Evolutionary conservation across 2,329 filamentous ascomycete genomes (phyloP).

Genomic region (Sporothrix dimorphospora): DNA sequence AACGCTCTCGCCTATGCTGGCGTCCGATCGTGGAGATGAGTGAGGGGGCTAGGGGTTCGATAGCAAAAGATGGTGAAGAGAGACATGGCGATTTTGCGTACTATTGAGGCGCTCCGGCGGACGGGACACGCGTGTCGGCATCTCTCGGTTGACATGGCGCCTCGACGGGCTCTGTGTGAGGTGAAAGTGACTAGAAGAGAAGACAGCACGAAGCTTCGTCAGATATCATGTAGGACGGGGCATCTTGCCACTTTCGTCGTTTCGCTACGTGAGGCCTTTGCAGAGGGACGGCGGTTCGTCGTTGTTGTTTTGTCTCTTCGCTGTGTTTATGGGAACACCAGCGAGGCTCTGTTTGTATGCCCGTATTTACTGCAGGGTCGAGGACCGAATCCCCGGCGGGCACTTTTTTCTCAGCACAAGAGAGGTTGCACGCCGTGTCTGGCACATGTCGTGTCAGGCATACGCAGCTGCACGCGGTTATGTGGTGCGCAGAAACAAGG

Average conservation of each 20-base stretch:
- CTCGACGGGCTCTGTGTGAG: not conserved
- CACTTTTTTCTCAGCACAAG: not conserved
- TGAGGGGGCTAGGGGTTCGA: not conserved
- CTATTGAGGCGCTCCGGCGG: not conserved
- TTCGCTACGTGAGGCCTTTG: not conserved
- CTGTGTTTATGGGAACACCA: not conserved
- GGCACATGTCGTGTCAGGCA: slow-evolving; percentile 20
- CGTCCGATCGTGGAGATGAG: not conserved
- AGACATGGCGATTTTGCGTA: not conserved
- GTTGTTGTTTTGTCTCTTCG: not conserved
- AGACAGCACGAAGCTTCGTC: not conserved
- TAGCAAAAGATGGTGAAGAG: not conserved
- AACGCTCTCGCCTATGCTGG: not conserved
- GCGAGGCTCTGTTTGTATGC: not conserved
- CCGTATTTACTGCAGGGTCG: not conserved
- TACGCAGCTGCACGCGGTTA: not conserved
- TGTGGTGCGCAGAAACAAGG: not conserved
- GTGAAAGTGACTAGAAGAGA: not conserved
- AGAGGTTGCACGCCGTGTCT: not conserved
- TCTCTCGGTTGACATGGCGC: slow-evolving; percentile 1
- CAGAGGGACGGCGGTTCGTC: not conserved
- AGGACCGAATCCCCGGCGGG: not conserved
- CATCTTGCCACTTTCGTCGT: not conserved
- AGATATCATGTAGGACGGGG: not conserved
- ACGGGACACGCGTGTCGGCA: not conserved